Evolutionary conservation across 768 basidiomycete genomes (phyloP), one percentile per base, ranked within the genome.

Genomic region (Pulveroboletus sp.): DNA sequence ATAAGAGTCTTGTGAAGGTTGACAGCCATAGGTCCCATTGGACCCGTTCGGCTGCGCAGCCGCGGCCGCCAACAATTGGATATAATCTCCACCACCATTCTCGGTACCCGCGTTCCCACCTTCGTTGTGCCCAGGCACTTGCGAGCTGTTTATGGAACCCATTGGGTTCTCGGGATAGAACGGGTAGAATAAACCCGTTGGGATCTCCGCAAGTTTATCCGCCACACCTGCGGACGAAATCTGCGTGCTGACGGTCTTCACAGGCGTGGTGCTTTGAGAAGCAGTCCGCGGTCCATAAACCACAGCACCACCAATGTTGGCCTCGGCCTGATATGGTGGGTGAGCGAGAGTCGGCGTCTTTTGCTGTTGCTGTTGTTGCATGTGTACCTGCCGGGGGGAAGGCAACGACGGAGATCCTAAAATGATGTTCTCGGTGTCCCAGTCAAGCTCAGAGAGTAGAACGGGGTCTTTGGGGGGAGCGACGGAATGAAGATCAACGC

Each of bases 101-200:
- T 61, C 65, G 13, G 46, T 59, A 32, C 17, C 47, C 12, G 43
- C 46, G 11, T 41, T 47, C 12, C 61, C 61, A 11, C 47, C 50
- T 7, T 61, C 67, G 42, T 43, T 59, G 21, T 53, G 16, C 24
- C 59, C 57, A 33, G 53, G 43, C 10, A 40, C 20, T 14, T 60
- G 65, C 16, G 60, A 33, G 17, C 47, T 59, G 17, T 16, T 35
- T 20, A 58, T 45, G 27, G 64, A 49, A 14, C 42, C 60, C 66
- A 67, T 61, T 48, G 65, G 45, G 57, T 72, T 69, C 55, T 88
- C 86, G 0, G 86, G 82, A 59, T 76, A 88, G 71, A 88, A 87
- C 0, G 88, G 88, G 58, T 87, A 91, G 69, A 91, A 90, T 37
- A 89, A 65, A 25, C 75, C 77, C 6, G 77, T 70, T 2, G 87